phyloP scores from a whole-genome alignment of 305 asterid genomes.

The Solanum hybrid region DNA sequence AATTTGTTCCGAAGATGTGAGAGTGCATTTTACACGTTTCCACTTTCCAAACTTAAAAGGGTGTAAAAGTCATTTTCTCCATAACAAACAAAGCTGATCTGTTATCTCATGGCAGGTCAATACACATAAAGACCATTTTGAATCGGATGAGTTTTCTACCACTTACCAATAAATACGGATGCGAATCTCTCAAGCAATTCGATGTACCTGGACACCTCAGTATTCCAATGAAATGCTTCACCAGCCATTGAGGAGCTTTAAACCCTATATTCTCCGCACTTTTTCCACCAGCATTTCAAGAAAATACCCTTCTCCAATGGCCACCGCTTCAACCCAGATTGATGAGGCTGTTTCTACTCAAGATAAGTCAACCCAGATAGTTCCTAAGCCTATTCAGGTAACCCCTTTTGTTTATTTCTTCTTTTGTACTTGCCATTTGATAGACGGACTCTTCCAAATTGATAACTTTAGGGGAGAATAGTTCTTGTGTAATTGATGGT shows the following conservation, averaged over 20 bases:
- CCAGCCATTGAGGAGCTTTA: background rate
- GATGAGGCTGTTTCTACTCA: slow-evolving; percentile 18
- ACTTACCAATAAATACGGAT: background rate
- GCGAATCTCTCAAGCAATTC: slow-evolving; percentile 10
- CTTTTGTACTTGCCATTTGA: background rate
- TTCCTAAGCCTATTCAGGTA: slow-evolving; percentile 57
- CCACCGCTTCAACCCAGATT: slow-evolving; percentile 37
- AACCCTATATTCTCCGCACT: slow-evolving; percentile 7
- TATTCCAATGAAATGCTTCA: slow-evolving; percentile 21
- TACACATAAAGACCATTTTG: background rate
- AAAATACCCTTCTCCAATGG: slow-evolving; percentile 29
- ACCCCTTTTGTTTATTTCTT: background rate
- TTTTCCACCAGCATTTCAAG: background rate
- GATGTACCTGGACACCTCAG: slow-evolving; percentile 36
- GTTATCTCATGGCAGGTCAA: background rate
- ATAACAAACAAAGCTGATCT: background rate
- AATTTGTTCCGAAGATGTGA: background rate
- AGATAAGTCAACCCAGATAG: slow-evolving; percentile 25
- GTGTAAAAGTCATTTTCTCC: background rate
- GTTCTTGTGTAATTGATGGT: background rate
- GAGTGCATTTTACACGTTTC: background rate
- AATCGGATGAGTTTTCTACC: background rate
- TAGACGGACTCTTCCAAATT: background rate
- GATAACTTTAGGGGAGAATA: background rate
- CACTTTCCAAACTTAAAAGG: background rate